Conservation (phyloP, 345 rosid genomes). For the Citrus australasica region DNA sequence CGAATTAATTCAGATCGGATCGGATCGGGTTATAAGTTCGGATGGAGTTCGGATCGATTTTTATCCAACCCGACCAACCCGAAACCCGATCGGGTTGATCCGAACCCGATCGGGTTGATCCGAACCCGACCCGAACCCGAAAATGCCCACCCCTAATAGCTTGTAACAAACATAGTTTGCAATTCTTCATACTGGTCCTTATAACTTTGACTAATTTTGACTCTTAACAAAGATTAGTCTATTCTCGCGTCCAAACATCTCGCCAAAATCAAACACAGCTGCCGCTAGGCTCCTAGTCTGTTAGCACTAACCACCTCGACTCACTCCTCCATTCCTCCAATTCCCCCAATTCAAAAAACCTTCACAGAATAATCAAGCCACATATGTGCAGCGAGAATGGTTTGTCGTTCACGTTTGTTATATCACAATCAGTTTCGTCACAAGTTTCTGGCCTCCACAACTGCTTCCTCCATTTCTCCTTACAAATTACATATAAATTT, state of each 20-base stretch:
- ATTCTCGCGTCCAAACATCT: not conserved
- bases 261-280: not conserved
- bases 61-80: too few relatives aligned
- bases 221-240: not conserved
- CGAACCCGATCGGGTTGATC: too few relatives aligned
- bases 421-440: not conserved
- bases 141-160: too few relatives aligned
- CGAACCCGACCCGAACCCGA: too few relatives aligned
- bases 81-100: too few relatives aligned
- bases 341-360: not conserved
- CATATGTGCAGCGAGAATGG: not conserved
- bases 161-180: too few relatives aligned
- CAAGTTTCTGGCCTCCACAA: not conserved
- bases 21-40: too few relatives aligned
- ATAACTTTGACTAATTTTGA: too few relatives aligned
- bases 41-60: too few relatives aligned
- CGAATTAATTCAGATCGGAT: too few relatives aligned
- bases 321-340: not conserved
- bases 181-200: too few relatives aligned
- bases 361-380: not conserved
- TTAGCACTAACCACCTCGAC: too few relatives aligned
- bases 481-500: not conserved
- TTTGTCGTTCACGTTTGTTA: constrained; percentile 1
- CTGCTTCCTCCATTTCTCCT: not conserved
- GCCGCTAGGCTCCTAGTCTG: not conserved